Percentiles rank a stretch among this genome's conserved stretches.
These are phyloP conservation scores for Quercus lobata DNA, from an alignment of 331 rosid species.

Conservation along the genomic window DNA sequence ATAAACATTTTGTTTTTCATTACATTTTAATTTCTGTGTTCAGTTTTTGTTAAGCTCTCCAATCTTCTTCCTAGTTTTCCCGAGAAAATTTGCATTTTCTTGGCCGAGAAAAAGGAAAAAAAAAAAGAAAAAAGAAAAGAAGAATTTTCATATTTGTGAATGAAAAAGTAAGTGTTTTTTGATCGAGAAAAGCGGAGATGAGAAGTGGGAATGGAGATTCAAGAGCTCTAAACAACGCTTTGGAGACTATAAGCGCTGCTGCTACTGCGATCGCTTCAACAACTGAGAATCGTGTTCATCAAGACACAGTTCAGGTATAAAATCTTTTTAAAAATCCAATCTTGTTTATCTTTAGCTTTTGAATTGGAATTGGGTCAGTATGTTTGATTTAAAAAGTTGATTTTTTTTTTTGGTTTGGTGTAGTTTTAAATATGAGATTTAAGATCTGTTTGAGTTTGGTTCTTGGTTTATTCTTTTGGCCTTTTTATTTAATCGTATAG, in stretches of 20 bases:
- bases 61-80: background rate
- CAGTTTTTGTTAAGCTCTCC: background rate
- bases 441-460: constrained; percentile 13
- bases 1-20: background rate
- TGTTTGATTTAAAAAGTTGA: background rate
- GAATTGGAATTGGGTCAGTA: background rate
- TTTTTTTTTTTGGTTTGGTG: background rate
- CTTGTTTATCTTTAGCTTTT: background rate
- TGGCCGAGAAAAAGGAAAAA: background rate
- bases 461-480: background rate
- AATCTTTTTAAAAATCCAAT: background rate
- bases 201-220: constrained; percentile 43
- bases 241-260: constrained; percentile 90
- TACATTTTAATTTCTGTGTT: background rate
- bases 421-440: background rate
- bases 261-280: constrained; percentile 78
- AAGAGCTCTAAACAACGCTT: constrained; percentile 43
- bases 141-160: background rate
- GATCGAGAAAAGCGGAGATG: constrained; percentile 28
- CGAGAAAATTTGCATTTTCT: background rate
- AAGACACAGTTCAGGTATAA: constrained; percentile 53
- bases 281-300: constrained; percentile 62
- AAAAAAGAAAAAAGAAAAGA: background rate
- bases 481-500: background rate
- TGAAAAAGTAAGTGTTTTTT: constrained; percentile 5